Evolutionary conservation across 2,329 filamentous ascomycete genomes (phyloP).

Genomic region (Ascochyta koolunga): DNA sequence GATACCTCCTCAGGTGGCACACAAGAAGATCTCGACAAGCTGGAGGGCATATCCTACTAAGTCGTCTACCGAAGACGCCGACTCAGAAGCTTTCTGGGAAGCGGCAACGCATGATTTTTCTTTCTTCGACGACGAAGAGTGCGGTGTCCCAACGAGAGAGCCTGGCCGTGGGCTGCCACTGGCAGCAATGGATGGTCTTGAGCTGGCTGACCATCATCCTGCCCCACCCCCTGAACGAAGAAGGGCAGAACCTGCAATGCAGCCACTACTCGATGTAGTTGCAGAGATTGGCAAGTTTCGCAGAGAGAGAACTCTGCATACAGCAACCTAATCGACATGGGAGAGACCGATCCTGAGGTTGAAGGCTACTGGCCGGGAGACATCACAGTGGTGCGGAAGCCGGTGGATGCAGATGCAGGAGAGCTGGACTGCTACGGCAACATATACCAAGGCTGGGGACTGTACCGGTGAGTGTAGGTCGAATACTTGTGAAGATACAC

Average conservation of each 20-base stretch:
- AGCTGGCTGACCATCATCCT: conserved; percentile 31
- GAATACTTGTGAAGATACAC: neutral
- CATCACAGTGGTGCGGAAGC: conserved; percentile 61
- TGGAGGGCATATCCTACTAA: conserved; percentile 55
- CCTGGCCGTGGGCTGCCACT: conserved; percentile 54
- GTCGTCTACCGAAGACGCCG: conserved; percentile 64
- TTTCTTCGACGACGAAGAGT: conserved; percentile 65
- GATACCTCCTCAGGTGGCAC: conserved; percentile 29
- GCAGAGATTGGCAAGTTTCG: conserved; percentile 61
- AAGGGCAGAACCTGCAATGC: conserved; percentile 15
- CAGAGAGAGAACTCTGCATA: conserved; percentile 58
- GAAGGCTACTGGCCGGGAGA: conserved; percentile 66
- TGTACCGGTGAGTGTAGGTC: conserved; percentile 52
- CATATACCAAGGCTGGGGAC: conserved; percentile 59
- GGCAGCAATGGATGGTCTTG: conserved; percentile 53
- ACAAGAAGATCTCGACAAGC: conserved; percentile 50
- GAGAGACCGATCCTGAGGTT: conserved; percentile 46
- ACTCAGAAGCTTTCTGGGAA: conserved; percentile 65
- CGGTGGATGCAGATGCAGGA: conserved; percentile 49
- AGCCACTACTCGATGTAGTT: conserved; percentile 55
- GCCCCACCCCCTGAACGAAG: conserved; percentile 16
- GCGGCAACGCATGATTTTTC: conserved; percentile 66
- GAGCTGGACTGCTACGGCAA: conserved; percentile 59
- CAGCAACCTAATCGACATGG: conserved; percentile 43
- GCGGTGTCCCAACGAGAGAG: conserved; percentile 56